Evolutionary conservation across 768 basidiomycete genomes (phyloP).

Genomic region (Macrolepiota fuliginosa): DNA sequence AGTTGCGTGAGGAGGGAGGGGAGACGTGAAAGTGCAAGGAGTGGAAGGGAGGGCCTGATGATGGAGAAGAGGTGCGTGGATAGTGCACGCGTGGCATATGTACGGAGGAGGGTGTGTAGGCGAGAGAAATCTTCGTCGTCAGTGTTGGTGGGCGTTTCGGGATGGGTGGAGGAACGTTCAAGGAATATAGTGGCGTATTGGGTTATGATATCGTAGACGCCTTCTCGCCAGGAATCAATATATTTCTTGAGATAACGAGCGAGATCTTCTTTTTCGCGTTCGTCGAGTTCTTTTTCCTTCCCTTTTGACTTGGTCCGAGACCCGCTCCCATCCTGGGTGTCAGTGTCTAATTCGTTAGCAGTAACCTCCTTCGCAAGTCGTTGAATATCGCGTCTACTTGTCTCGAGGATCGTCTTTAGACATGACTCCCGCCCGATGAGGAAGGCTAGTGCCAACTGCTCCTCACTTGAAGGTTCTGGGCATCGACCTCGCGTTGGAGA

Average conservation of each 20-base stretch:
- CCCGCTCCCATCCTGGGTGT: background rate
- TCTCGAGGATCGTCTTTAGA: conserved; percentile 55
- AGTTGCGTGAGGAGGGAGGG: conserved; percentile 89
- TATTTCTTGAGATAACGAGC: conserved; percentile 81
- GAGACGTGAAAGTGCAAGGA: conserved; percentile 60
- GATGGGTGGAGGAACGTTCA: conserved; percentile 46
- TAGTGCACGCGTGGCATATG: conserved; percentile 62
- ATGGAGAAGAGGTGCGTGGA: conserved; percentile 66
- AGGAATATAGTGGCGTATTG: conserved; percentile 91
- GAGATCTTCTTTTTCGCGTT: conserved; percentile 67
- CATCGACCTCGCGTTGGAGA: conserved; percentile 16
- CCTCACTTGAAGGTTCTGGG: conserved; percentile 43
- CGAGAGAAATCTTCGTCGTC: conserved; percentile 23
- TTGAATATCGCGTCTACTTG: conserved; percentile 45
- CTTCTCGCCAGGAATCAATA: conserved; percentile 89
- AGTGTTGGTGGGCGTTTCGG: conserved; percentile 14
- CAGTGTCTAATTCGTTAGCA: background rate
- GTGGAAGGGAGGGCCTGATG: conserved; percentile 59
- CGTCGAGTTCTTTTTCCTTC: conserved; percentile 37
- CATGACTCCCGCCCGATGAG: conserved; percentile 65
- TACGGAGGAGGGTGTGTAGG: conserved; percentile 54
- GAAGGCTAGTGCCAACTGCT: conserved; percentile 86
- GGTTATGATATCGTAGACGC: conserved; percentile 87
- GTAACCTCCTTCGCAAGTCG: conserved; percentile 27
- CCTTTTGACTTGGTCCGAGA: conserved; percentile 18